Percentiles rank a stretch among this genome's conserved stretches.
Evolutionary conservation across 768 basidiomycete species (phyloP).

Genomic region (Lentinus brumalis): DNA sequence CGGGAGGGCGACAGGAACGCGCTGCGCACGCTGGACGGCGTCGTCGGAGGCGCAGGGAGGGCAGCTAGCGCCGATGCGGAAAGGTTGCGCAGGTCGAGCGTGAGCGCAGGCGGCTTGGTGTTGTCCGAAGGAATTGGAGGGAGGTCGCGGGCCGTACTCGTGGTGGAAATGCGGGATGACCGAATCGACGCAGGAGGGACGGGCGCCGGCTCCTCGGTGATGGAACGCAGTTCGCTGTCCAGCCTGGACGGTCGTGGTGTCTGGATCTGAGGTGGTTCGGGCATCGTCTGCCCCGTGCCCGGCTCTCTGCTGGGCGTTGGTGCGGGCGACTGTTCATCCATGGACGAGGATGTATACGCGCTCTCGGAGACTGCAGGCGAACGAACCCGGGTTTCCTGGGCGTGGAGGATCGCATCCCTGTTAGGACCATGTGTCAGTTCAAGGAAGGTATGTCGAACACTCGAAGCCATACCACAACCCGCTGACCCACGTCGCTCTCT

Average conservation of each 20-base stretch:
- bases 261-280: no score
- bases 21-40: slow-evolving; percentile 28
- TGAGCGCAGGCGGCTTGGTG: slow-evolving; percentile 32
- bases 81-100: slow-evolving; percentile 27
- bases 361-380: slow-evolving; percentile 12
- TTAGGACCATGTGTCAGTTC: neutral
- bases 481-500: slow-evolving; percentile 74
- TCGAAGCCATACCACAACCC: slow-evolving; percentile 60
- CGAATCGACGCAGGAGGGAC: neutral
- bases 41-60: slow-evolving; percentile 20
- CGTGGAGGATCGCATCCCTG: slow-evolving; percentile 36
- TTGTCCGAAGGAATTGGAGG: slow-evolving; percentile 6
- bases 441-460: neutral
- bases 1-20: slow-evolving; percentile 25
- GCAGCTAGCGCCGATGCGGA: slow-evolving; percentile 12
- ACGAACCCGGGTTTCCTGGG: slow-evolving; percentile 30
- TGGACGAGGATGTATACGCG: slow-evolving; percentile 28
- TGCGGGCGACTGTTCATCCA: neutral
- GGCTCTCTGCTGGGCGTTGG: neutral
- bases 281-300: neutral
- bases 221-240: no score
- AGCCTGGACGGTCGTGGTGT: no score
- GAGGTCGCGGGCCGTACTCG: slow-evolving; percentile 11
- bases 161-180: neutral
- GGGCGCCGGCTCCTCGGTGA: neutral